phyloP scores from a whole-genome alignment of 306 rosid species.

The Quercus suber region DNA sequence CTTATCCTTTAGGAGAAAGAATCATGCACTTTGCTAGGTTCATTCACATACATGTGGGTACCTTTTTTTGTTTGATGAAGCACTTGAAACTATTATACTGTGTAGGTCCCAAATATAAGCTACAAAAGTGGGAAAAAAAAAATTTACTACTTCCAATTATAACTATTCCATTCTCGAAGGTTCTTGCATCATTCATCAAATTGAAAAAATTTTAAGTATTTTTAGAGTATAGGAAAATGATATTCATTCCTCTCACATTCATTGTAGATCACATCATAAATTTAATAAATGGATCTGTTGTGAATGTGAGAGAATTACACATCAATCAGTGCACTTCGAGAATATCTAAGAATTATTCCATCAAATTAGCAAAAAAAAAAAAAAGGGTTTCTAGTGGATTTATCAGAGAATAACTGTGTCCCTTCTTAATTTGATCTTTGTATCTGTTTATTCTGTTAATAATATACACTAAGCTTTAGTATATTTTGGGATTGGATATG shows the following conservation, averaged over 20 bases:
- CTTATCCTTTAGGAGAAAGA: conserved; percentile 35
- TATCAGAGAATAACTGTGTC: not conserved
- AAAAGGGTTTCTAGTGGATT: not conserved
- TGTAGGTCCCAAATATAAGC: not conserved
- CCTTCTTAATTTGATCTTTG: not conserved
- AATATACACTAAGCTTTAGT: not conserved
- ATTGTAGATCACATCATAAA: too few species aligned
- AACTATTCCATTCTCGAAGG: too few species aligned
- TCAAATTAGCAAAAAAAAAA: too few species aligned
- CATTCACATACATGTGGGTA: conserved; percentile 2
- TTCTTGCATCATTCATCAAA: not conserved
- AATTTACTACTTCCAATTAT: not conserved
- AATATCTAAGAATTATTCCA: too few species aligned
- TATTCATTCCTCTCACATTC: rapidly evolving
- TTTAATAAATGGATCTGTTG: rapidly evolving
- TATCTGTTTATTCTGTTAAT: not conserved
- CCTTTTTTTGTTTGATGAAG: too few species aligned
- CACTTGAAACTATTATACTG: not conserved
- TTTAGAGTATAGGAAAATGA: too few species aligned
- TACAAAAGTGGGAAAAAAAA: not conserved
- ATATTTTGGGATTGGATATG: not conserved
- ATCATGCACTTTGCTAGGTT: conserved; percentile 29
- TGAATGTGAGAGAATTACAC: rapidly evolving
- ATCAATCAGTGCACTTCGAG: rapidly evolving
- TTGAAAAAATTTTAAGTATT: too few species aligned